Evolutionary conservation across 192 early-diverging fungal genomes (phyloP), one percentile per base, ranked within the genome.

Genomic region (Lobosporangium transversale): DNA sequence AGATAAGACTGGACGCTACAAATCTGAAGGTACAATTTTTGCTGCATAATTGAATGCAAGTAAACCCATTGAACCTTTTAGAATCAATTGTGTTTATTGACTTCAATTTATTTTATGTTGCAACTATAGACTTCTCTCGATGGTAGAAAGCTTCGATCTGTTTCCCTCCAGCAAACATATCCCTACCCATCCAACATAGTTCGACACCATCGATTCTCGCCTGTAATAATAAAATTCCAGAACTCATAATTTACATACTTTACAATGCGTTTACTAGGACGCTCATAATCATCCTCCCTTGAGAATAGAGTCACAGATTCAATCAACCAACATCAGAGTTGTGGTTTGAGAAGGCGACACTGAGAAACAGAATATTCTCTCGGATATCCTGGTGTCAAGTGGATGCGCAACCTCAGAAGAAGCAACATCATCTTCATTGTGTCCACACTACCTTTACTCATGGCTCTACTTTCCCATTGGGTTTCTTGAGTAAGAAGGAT

Each of bases 291-390:
- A 18, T 15, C 8, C 29, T 40, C 56, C 26, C 71, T 35, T 26
- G 66, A 27, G 29, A 66, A 75, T 1, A 63, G 71, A 29, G 66
- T 66, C 29, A 74, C 62, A 20, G 70, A 59, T 35, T 73, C 70
- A 2, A 54, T 35, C 9, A 73, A 40, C 40, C 70, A 47, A 56
- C 63, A 66, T 12, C 57, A 62, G 1, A 66, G 7, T 40, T 66
- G 71, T n/a, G 71, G 71, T 9, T n/a, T n/a, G n/a, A n/a, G n/a
- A n/a, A n/a, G 71, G 71, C 11, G 71, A 75, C 18, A 75, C 71
- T 15, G 71, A 66, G 18, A 75, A 75, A 4, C 63, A 32, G 12
- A 50, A 55, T 11, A 43, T 14, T 20, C 33, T 66, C 29, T 66
- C 60, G 2, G 26, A 48, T 5, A 35, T 26, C 12, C 50, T 40